phyloP scores from a whole-genome alignment of 2,329 filamentous ascomycete species.

The Dothiorella sarmentorum region DNA sequence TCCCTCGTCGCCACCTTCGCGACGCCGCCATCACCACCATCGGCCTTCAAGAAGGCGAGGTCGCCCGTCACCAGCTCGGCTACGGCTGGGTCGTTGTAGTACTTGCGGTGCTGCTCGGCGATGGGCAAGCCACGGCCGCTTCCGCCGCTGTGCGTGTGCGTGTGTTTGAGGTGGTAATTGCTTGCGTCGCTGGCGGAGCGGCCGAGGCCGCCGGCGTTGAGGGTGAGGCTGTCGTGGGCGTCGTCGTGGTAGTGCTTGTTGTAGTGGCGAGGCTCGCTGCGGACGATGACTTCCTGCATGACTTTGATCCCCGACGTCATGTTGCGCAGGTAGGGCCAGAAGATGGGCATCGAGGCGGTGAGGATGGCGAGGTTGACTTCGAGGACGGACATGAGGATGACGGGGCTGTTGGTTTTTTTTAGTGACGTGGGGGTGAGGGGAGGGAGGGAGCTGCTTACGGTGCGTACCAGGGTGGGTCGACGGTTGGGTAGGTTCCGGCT shows the following conservation, averaged over 20 bases:
- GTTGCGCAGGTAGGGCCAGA: constrained; percentile 22
- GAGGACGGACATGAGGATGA: constrained; percentile 22
- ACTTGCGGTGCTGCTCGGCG: not conserved
- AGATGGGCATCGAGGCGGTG: constrained; percentile 23
- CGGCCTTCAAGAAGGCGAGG: not conserved
- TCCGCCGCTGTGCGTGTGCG: not conserved
- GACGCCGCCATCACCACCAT: not conserved
- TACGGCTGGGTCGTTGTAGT: constrained; percentile 9
- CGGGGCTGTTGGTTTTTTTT: not conserved
- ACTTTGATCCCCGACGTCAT: constrained; percentile 1
- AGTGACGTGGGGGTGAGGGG: not conserved
- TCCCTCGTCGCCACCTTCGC: not conserved
- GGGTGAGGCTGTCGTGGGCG: not conserved
- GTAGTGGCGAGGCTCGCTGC: constrained; percentile 11
- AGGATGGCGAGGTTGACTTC: constrained; percentile 24
- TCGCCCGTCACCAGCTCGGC: constrained; percentile 9
- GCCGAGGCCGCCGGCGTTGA: not conserved
- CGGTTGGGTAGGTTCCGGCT: constrained; percentile 12
- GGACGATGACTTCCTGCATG: constrained; percentile 17
- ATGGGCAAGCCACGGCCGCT: not conserved
- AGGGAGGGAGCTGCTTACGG: not conserved
- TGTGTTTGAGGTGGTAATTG: not conserved
- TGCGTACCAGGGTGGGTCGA: constrained; percentile 18
- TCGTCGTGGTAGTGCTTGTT: not conserved
- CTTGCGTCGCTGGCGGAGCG: not conserved